Conservation (phyloP, 768 basidiomycete species). For the Russula griseocarnosa region DNA sequence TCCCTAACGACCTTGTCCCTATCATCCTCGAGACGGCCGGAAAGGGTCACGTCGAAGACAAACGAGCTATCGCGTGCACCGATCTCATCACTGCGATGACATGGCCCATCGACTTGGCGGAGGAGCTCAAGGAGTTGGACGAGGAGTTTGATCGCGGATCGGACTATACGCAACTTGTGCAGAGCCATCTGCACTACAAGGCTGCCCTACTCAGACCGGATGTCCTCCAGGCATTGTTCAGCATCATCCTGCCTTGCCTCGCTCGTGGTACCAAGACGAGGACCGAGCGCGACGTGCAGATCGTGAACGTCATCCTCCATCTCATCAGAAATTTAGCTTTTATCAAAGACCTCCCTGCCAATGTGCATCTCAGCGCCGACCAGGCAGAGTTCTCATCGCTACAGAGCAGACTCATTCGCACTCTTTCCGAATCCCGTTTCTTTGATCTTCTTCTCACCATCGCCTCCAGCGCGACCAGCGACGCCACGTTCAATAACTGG, state of each 20-base stretch:
- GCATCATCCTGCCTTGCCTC: slow-evolving; percentile 72
- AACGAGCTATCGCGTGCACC: slow-evolving; percentile 73
- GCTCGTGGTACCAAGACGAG: slow-evolving; percentile 67
- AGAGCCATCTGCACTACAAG: slow-evolving; percentile 88
- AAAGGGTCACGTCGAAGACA: slow-evolving; percentile 72
- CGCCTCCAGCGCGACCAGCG: slow-evolving; percentile 69
- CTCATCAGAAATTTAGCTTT: slow-evolving; percentile 91
- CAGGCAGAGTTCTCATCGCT: slow-evolving; percentile 73
- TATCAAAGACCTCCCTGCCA: slow-evolving; percentile 79
- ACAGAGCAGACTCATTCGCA: slow-evolving; percentile 71
- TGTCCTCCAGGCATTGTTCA: slow-evolving; percentile 67
- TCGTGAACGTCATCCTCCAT: slow-evolving; percentile 85
- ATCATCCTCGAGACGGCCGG: slow-evolving; percentile 80
- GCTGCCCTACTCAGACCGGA: slow-evolving; percentile 65
- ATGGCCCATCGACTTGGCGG: slow-evolving; percentile 96
- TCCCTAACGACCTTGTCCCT: slow-evolving; percentile 83
- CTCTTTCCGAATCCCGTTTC: slow-evolving; percentile 66
- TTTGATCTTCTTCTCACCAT: slow-evolving; percentile 81
- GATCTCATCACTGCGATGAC: slow-evolving; percentile 97
- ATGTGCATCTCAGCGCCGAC: slow-evolving; percentile 68
- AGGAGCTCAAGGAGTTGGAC: slow-evolving; percentile 89
- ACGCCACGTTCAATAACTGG: slow-evolving; percentile 77
- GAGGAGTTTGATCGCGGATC: slow-evolving; percentile 75
- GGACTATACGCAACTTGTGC: slow-evolving; percentile 82
- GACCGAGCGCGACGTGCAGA: slow-evolving; percentile 73